phyloP scores from a whole-genome alignment of 139 green algal genomes.

The Yamagishiella unicocca region DNA sequence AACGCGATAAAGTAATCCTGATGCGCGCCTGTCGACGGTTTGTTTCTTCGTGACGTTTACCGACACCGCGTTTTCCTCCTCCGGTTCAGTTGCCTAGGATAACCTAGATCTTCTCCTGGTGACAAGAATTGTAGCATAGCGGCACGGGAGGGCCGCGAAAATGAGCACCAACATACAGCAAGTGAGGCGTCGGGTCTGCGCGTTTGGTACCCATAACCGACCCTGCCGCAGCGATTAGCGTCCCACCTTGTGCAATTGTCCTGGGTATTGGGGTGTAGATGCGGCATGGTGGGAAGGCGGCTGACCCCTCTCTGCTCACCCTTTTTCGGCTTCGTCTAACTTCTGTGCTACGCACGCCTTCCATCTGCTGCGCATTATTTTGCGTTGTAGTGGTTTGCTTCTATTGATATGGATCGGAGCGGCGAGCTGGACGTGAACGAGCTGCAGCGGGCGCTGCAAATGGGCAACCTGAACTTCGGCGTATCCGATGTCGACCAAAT shows the following conservation, averaged over 20 bases:
- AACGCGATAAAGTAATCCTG: too few species aligned
- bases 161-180: conserved; percentile 47
- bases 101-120: background rate
- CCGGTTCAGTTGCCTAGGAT: background rate
- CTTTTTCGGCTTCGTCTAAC: background rate
- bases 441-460: conserved; percentile 31
- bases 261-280: too few species aligned
- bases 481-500: conserved; percentile 46
- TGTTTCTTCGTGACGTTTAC: too few species aligned
- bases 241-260: too few species aligned
- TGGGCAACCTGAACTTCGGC: conserved; percentile 48
- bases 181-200: background rate
- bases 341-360: background rate
- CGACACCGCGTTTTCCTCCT: too few species aligned
- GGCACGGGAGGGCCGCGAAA: background rate
- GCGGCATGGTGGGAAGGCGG: too few species aligned
- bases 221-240: too few species aligned
- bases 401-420: conserved; percentile 40
- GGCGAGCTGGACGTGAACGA: conserved; percentile 45
- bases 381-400: conserved; percentile 40
- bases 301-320: too few species aligned
- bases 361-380: background rate
- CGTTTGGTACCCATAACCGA: too few species aligned
- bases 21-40: too few species aligned
- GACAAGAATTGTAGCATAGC: background rate